These are phyloP conservation scores for Fusarium hostae DNA, from an alignment of 2,329 filamentous ascomycete species.

Conservation along the genomic window DNA sequence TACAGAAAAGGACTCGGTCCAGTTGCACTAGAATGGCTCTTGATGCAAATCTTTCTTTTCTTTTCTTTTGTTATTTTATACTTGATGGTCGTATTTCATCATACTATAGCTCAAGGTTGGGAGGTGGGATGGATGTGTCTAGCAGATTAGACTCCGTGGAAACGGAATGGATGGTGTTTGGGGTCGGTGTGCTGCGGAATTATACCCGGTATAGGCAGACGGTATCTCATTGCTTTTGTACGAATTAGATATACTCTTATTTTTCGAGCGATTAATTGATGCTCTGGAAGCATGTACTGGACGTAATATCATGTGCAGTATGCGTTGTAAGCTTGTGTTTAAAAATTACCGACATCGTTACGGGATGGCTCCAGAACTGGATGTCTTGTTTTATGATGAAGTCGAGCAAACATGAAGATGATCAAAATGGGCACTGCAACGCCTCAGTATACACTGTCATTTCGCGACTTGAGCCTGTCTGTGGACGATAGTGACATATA, in stretches of 20 bases:
- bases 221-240: constrained; percentile 28
- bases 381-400: not conserved
- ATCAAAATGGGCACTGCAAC: not conserved
- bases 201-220: constrained; percentile 44
- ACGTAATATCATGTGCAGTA: not conserved
- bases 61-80: constrained; percentile 22
- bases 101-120: constrained; percentile 17
- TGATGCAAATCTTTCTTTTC: not conserved
- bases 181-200: constrained; percentile 38
- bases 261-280: not conserved
- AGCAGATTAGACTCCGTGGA: constrained; percentile 37
- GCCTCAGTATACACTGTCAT: not conserved
- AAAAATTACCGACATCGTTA: no score
- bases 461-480: not conserved
- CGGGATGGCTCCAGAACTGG: no score
- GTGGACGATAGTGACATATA: not conserved
- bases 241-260: constrained; percentile 12
- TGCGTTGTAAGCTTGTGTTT: not conserved
- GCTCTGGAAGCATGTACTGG: constrained; percentile 13
- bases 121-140: constrained; percentile 24
- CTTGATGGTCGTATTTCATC: constrained; percentile 12
- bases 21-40: constrained; percentile 34
- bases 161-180: constrained; percentile 41
- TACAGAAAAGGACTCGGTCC: constrained; percentile 16
- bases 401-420: not conserved